Evolutionary conservation across 768 basidiomycete species (phyloP), one percentile per base, ranked within the genome.

Genomic region (Pleurotus tuber-regium): DNA sequence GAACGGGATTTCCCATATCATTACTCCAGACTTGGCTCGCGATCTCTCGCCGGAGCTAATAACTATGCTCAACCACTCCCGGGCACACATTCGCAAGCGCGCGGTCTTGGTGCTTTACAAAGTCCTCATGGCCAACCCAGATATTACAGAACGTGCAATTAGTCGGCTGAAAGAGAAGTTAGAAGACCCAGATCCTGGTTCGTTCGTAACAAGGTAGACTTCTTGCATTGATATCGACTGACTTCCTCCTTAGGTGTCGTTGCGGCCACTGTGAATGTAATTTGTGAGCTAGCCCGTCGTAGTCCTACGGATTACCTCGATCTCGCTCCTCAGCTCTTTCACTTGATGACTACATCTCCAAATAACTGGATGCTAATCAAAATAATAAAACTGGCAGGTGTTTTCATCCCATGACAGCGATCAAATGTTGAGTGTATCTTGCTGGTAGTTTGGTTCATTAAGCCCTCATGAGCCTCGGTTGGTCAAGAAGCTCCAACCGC

Each of bases 311-410:
- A 89, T 54, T 94, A 92, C 63, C 76, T 99, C 6, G 75, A 84
- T 3, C 70, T 99, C 33, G 97, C 96, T 2, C 97, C 97, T 8
- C 89, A 90, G 59, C 68, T 98, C 49, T 99, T 98, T 67, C 92
- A 90, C 61, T 78, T 98, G 9, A 72, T 99, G 53, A 97, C 92
- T 0, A 92, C 87, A 2, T 93, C 93, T 9, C 88, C 90, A 8
- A 98, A 99, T 67, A 99, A 99, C 61, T 99, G 97, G 97, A 96
- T 98, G 92, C 79, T 99, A 53, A 99, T 99, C 68, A 99, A 99
- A 70, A 87, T 98, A 49, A 86, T 98, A 65, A 99, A 99, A 70
- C 68, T 98, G 66, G 96, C 94, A 67, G 61, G 52, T 36, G 24
- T 19, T 11, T 42, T 53, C 40, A 24, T 30, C 3, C 16, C 38